These are phyloP conservation scores for Wolfiporia cocos DNA, from an alignment of 1,284 basidiomycete species.

Conservation along the genomic window DNA sequence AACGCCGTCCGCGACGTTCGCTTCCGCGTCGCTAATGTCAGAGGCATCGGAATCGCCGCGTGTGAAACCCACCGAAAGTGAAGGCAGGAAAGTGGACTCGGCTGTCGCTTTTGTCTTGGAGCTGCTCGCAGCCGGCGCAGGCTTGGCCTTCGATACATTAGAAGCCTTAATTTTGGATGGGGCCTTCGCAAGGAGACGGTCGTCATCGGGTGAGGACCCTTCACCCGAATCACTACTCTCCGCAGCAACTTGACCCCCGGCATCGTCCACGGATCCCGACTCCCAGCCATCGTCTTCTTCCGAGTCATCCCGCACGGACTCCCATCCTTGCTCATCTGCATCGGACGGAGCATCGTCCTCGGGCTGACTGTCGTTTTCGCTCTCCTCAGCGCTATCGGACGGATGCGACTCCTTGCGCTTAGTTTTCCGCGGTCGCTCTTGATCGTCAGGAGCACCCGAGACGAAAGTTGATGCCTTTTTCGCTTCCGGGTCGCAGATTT, in stretches of 20 bases:
- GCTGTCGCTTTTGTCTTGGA: constrained; percentile 19
- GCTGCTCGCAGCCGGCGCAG: constrained; percentile 7
- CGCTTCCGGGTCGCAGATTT: constrained; percentile 33
- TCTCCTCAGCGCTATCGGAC: constrained; percentile 15
- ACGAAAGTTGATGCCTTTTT: background rate
- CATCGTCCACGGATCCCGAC: constrained; percentile 12
- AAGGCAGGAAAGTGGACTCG: constrained; percentile 82
- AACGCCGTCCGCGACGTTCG: constrained; percentile 44
- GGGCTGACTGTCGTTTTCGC: constrained; percentile 23
- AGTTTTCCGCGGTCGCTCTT: constrained; percentile 32
- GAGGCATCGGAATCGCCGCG: constrained; percentile 70
- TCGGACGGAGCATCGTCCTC: constrained; percentile 38
- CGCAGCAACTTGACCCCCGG: background rate
- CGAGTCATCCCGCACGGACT: constrained; percentile 21
- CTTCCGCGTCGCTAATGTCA: constrained; percentile 71
- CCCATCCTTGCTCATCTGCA: constrained; percentile 27
- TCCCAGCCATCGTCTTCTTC: constrained; percentile 8
- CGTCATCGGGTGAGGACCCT: constrained; percentile 18
- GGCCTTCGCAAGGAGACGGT: no score
- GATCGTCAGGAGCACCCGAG: constrained; percentile 12
- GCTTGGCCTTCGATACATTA: constrained; percentile 5
- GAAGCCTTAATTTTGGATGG: no score
- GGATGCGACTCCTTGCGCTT: constrained; percentile 4
- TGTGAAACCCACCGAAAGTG: constrained; percentile 80
- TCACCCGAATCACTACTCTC: constrained; percentile 3